Conservation (phyloP, 2,329 filamentous ascomycete species). For the Sclerotinia borealis region DNA sequence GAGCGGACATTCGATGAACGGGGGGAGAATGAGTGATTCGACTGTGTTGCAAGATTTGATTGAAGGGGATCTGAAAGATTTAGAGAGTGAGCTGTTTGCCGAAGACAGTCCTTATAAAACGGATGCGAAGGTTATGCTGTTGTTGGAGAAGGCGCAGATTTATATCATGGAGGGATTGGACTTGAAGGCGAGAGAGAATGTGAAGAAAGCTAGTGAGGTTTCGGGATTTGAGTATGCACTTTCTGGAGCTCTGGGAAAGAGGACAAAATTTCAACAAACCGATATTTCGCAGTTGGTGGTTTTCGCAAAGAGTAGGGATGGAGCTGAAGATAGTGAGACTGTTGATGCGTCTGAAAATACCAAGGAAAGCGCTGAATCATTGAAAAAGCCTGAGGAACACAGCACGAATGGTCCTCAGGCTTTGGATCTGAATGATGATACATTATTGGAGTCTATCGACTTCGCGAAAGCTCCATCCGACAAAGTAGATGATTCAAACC, state of each 20-base stretch:
- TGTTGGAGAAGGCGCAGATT: slow-evolving; percentile 77
- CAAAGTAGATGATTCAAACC: slow-evolving; percentile 36
- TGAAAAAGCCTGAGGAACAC: slow-evolving; percentile 29
- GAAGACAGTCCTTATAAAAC: slow-evolving; percentile 35
- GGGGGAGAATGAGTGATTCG: slow-evolving; percentile 43
- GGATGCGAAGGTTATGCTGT: slow-evolving; percentile 59
- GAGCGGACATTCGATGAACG: slow-evolving; percentile 22
- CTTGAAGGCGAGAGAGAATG: slow-evolving; percentile 62
- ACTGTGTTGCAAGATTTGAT: slow-evolving; percentile 55
- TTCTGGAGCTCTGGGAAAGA: slow-evolving; percentile 80
- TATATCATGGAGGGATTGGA: slow-evolving; percentile 82
- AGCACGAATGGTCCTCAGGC: slow-evolving; percentile 52
- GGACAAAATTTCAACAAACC: slow-evolving; percentile 73
- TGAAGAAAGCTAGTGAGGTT: slow-evolving; percentile 59
- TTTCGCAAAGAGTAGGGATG: slow-evolving; percentile 65
- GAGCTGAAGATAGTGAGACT: slow-evolving; percentile 14
- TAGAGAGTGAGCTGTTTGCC: slow-evolving; percentile 40
- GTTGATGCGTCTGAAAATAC: slow-evolving; percentile 18
- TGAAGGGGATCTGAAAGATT: slow-evolving; percentile 49
- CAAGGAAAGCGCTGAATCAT: slow-evolving; percentile 17
- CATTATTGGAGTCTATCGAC: slow-evolving; percentile 77
- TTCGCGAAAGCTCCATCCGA: slow-evolving; percentile 56
- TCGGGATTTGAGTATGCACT: slow-evolving; percentile 76
- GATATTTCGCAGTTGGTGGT: slow-evolving; percentile 86
- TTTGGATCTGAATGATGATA: slow-evolving; percentile 84